Percentiles rank a stretch among this genome's conserved stretches.
Evolutionary conservation across 805 yeast species (phyloP).

Genomic region (Starmerella apis): DNA sequence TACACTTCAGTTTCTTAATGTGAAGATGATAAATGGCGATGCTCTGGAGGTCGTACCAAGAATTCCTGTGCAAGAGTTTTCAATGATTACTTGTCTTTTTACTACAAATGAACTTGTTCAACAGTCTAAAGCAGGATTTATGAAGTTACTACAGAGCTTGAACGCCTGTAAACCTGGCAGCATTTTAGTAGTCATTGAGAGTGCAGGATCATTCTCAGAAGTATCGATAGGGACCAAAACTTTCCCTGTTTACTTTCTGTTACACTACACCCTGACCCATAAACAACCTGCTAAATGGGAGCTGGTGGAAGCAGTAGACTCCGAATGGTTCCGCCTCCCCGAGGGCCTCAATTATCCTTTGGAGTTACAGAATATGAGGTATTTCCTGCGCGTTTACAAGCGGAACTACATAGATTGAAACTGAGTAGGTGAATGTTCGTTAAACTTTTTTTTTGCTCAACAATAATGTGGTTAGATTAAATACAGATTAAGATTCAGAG

Average conservation of each 20-base stretch:
- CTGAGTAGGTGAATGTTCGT: background rate
- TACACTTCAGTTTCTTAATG: conserved; percentile 34
- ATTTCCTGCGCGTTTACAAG: conserved; percentile 64
- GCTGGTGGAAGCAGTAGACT: conserved; percentile 52
- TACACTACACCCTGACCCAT: conserved; percentile 62
- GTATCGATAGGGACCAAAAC: conserved; percentile 62
- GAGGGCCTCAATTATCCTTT: conserved; percentile 47
- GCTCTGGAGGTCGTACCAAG: conserved; percentile 19
- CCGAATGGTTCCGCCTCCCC: conserved; percentile 67
- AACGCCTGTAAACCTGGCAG: conserved; percentile 46
- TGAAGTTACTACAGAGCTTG: conserved; percentile 47
- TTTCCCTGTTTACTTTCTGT: conserved; percentile 72
- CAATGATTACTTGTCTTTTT: conserved; percentile 56
- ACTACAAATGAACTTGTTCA: conserved; percentile 81
- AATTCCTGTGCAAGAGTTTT: conserved; percentile 9
- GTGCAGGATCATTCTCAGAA: conserved; percentile 84
- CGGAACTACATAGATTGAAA: conserved; percentile 30
- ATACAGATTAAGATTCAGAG: background rate
- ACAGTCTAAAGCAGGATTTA: conserved; percentile 52
- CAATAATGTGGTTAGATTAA: conserved; percentile 1
- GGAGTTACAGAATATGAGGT: conserved; percentile 79
- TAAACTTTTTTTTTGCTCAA: background rate
- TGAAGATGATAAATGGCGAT: conserved; percentile 32
- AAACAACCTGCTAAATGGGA: conserved; percentile 44
- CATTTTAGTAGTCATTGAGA: conserved; percentile 59